These are phyloP conservation scores for Annulohypoxylon stygium DNA, from an alignment of 495 filamentous ascomycete species.

Conservation along the genomic window DNA sequence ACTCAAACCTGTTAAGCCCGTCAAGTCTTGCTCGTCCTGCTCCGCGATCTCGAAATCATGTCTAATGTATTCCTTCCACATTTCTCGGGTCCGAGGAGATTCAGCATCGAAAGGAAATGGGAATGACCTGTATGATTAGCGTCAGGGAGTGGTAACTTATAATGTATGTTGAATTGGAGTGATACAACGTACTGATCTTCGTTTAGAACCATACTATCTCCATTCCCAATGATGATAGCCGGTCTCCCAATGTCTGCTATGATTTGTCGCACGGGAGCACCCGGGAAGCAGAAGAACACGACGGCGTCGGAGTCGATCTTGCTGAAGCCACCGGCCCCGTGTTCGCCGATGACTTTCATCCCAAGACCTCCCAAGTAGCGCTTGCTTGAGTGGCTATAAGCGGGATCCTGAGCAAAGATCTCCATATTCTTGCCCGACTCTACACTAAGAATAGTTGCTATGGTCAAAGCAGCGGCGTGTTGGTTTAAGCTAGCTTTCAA, in stretches of 20 bases:
- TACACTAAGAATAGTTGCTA: background rate
- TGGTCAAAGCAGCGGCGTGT: constrained; percentile 16
- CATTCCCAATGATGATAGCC: constrained; percentile 49
- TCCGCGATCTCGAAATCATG: constrained; percentile 15
- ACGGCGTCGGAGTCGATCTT: constrained; percentile 41
- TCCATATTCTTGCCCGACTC: background rate
- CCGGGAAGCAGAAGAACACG: constrained; percentile 40
- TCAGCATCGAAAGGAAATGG: constrained; percentile 13
- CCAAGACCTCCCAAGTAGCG: background rate
- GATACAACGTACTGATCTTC: background rate
- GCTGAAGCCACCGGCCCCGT: constrained; percentile 43
- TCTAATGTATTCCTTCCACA: constrained; percentile 24
- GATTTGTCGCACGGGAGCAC: constrained; percentile 46
- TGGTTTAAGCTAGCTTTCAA: background rate
- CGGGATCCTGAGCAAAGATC: constrained; percentile 27
- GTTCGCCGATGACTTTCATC: constrained; percentile 45
- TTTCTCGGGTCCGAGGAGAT: constrained; percentile 16
- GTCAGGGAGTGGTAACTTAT: background rate
- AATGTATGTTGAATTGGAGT: background rate
- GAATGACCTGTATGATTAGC: background rate
- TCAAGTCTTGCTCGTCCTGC: constrained; percentile 1
- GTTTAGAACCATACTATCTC: background rate
- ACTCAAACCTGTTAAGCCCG: constrained; percentile 10
- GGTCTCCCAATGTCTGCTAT: constrained; percentile 47
- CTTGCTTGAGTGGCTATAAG: background rate